Conservation (phyloP, 1,284 basidiomycete species). For the Dichomitus squalens region DNA sequence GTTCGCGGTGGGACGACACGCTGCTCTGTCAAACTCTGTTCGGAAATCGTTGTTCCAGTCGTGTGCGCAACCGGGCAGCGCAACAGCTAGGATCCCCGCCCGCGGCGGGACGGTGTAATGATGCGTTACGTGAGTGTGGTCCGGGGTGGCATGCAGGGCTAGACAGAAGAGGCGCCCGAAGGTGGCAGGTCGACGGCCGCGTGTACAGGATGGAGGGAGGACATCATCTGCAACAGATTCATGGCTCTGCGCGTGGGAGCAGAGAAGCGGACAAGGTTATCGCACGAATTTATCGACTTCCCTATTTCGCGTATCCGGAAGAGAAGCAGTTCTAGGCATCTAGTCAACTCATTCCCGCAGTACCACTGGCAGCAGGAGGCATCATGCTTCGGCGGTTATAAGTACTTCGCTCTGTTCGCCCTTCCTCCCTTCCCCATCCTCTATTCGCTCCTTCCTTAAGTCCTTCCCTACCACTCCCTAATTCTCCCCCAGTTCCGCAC, state of each 20-base stretch:
- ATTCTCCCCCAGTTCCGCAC: conserved; percentile 49
- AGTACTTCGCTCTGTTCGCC: conserved; percentile 38
- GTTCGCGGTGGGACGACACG: conserved; percentile 1
- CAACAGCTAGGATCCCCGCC: background rate
- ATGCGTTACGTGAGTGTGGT: background rate
- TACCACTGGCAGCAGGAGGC: conserved; percentile 37
- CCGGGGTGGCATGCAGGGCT: background rate
- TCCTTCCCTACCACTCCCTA: conserved; percentile 22
- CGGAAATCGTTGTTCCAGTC: background rate
- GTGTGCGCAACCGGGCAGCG: background rate
- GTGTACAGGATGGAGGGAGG: conserved; percentile 16
- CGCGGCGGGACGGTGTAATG: too few relatives aligned
- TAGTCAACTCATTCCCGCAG: conserved; percentile 42
- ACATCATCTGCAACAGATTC: conserved; percentile 26
- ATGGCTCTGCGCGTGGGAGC: conserved; percentile 33
- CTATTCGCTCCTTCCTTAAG: conserved; percentile 31
- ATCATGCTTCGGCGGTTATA: conserved; percentile 45
- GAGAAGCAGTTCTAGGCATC: conserved; percentile 41
- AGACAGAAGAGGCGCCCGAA: conserved; percentile 1
- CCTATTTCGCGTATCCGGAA: conserved; percentile 31
- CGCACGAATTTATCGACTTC: conserved; percentile 27
- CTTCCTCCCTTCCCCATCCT: conserved; percentile 35
- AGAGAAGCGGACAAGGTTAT: conserved; percentile 35
- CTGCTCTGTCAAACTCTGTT: background rate
- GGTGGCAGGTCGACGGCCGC: conserved; percentile 17